Conservation (phyloP, 768 basidiomycete species). For the Boletellus sp. region DNA sequence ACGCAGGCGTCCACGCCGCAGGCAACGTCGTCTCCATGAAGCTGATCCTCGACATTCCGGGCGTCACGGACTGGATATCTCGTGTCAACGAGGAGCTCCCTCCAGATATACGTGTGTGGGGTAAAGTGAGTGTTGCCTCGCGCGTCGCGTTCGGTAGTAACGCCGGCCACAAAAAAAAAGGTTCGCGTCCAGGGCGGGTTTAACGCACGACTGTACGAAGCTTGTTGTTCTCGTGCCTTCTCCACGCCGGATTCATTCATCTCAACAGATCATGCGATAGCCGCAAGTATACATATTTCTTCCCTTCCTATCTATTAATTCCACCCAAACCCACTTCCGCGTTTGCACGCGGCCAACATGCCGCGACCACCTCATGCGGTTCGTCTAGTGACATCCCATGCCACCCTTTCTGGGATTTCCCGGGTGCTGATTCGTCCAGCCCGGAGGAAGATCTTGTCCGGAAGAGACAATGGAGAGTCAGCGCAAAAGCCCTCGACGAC, state of each 20-base stretch:
- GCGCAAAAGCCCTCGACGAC: slow-evolving; percentile 46
- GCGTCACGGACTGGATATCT: slow-evolving; percentile 61
- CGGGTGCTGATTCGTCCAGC: slow-evolving; percentile 35
- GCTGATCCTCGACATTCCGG: slow-evolving; percentile 76
- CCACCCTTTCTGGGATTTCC: slow-evolving; percentile 62
- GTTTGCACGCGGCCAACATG: slow-evolving; percentile 45
- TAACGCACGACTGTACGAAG: slow-evolving; percentile 65
- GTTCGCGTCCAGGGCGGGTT: slow-evolving; percentile 76
- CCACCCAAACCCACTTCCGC: slow-evolving; percentile 80
- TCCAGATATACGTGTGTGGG: slow-evolving; percentile 90
- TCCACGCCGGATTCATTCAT: slow-evolving; percentile 3
- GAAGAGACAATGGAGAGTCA: slow-evolving; percentile 71
- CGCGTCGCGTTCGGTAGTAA: background rate
- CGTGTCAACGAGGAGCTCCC: slow-evolving; percentile 87
- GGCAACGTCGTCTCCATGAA: slow-evolving; percentile 92
- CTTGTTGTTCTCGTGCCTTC: background rate
- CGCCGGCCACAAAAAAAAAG: slow-evolving; percentile 31
- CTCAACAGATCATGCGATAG: slow-evolving; percentile 79
- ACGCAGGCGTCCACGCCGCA: slow-evolving; percentile 96
- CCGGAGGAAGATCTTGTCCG: slow-evolving; percentile 58
- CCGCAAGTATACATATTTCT: slow-evolving; percentile 95
- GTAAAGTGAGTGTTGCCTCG: slow-evolving; percentile 51
- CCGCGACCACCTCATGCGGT: slow-evolving; percentile 20
- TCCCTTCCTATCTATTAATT: slow-evolving; percentile 89
- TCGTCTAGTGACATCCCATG: slow-evolving; percentile 19